These are phyloP conservation scores for Sporothrix pseudoabietina DNA, from an alignment of 2,329 filamentous ascomycete genomes.

Conservation along the genomic window DNA sequence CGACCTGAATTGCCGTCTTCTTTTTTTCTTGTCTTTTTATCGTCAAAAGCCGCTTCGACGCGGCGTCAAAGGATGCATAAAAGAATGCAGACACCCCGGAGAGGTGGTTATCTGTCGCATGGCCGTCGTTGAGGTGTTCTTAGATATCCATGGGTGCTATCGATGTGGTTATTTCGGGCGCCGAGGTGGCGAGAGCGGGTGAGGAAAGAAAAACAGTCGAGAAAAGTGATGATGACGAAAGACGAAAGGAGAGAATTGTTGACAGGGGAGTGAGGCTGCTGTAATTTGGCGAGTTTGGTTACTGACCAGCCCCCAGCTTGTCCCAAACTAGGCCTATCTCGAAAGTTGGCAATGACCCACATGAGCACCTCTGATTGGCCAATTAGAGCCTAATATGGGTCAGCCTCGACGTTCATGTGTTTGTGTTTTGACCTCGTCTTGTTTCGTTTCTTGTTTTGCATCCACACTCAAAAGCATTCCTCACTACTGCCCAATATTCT, in stretches of 20 bases:
- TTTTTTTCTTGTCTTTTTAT: not conserved
- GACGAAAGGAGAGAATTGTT: conserved; percentile 23
- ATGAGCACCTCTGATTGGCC: conserved; percentile 22
- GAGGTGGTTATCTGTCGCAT: conserved; percentile 21
- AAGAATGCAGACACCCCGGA: conserved; percentile 16
- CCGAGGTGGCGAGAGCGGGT: not conserved
- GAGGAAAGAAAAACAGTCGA: conserved; percentile 3
- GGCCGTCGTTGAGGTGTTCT: not conserved
- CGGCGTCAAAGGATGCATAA: conserved; percentile 18
- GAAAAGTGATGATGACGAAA: not conserved
- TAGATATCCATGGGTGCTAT: not conserved
- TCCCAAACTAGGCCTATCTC: not conserved
- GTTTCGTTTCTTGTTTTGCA: conserved; percentile 13
- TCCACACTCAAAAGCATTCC: not conserved
- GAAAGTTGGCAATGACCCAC: conserved; percentile 2
- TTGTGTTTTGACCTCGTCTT: not conserved
- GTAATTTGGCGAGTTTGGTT: conserved; percentile 1
- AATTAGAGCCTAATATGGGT: not conserved
- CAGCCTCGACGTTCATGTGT: not conserved
- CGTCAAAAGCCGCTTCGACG: not conserved
- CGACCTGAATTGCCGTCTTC: not conserved
- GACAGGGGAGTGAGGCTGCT: conserved; percentile 14
- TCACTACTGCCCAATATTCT: not conserved
- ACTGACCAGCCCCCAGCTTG: conserved; percentile 5
- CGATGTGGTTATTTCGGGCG: conserved; percentile 15